A percentile compares a stretch with the other conserved stretches of the same genome.
Evolutionary conservation across 768 basidiomycete species (phyloP).

Genomic region (Roridomyces roridus): DNA sequence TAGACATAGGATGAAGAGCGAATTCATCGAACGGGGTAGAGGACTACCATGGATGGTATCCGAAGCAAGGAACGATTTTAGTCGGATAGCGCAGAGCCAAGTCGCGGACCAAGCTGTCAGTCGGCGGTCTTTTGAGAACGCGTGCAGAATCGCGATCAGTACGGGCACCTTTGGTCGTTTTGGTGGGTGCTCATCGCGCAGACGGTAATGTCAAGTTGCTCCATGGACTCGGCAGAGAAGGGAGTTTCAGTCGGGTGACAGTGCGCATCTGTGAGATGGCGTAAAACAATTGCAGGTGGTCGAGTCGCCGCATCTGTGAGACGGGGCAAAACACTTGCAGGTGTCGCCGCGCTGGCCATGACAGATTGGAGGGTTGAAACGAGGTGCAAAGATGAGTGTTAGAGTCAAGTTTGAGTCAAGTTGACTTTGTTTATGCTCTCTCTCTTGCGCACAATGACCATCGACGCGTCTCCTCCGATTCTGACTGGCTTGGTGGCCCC

Average conservation of each 20-base stretch:
- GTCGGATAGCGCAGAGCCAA: conserved; percentile 66
- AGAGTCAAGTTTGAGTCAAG: neutral
- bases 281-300: conserved; percentile 51
- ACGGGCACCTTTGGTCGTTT: conserved; percentile 60
- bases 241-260: conserved; percentile 88
- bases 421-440: conserved; percentile 3
- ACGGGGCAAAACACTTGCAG: conserved; percentile 50
- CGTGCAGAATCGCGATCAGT: neutral
- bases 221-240: conserved; percentile 54
- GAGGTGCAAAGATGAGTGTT: neutral
- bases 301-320: conserved; percentile 84
- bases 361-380: neutral
- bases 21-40: too few relatives aligned
- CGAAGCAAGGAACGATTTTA: conserved; percentile 88
- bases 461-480: conserved; percentile 48
- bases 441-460: neutral
- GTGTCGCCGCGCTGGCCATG: too few relatives aligned
- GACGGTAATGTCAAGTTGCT: conserved; percentile 65
- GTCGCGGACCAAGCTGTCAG: conserved; percentile 56
- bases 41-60: conserved; percentile 42
- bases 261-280: conserved; percentile 84
- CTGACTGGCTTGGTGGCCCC: conserved; percentile 53
- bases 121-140: neutral
- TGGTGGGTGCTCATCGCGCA: conserved; percentile 82
- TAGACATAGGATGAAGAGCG: too few relatives aligned